Conservation (phyloP, 2,329 filamentous ascomycete species). For the Colletotrichum eremochloae region DNA sequence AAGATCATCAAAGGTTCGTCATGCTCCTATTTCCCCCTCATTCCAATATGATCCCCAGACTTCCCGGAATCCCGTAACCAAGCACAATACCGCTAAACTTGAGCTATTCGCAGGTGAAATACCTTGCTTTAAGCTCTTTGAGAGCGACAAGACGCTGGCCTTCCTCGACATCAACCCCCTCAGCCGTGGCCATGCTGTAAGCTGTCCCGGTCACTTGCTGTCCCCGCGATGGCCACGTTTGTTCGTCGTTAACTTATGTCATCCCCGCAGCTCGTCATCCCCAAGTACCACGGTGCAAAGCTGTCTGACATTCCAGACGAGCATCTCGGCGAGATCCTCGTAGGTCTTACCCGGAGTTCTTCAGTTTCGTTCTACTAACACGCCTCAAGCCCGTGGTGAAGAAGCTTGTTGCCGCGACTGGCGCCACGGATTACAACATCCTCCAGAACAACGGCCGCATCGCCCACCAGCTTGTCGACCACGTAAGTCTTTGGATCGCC, state of each 20-base stretch:
- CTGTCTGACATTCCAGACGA: conserved; percentile 94
- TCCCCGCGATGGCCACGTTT: not conserved
- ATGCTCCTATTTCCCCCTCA: not conserved
- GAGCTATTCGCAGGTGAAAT: conserved; percentile 79
- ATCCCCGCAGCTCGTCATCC: conserved; percentile 84
- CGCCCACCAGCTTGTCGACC: conserved; percentile 92
- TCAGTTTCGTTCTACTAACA: not conserved
- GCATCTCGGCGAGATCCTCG: conserved; percentile 83
- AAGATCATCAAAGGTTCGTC: conserved; percentile 90
- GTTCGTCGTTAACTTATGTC: conserved; percentile 24
- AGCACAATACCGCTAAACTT: conserved; percentile 24
- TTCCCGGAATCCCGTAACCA: conserved; percentile 25
- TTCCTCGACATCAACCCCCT: conserved; percentile 97
- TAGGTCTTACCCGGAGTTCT: conserved; percentile 54
- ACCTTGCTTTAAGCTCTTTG: conserved; percentile 95
- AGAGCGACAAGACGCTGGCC: conserved; percentile 92
- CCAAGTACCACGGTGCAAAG: conserved; percentile 94
- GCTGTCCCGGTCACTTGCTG: conserved; percentile 47
- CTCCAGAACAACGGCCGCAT: conserved; percentile 95
- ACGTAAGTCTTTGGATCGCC: conserved; percentile 71
- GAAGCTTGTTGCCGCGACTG: conserved; percentile 83
- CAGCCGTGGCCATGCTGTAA: conserved; percentile 88
- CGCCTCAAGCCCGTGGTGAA: conserved; percentile 78
- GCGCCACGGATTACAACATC: conserved; percentile 88
- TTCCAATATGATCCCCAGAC: conserved; percentile 18